phyloP scores from a whole-genome alignment of 75 land plant species.

The Pinus taeda region DNA sequence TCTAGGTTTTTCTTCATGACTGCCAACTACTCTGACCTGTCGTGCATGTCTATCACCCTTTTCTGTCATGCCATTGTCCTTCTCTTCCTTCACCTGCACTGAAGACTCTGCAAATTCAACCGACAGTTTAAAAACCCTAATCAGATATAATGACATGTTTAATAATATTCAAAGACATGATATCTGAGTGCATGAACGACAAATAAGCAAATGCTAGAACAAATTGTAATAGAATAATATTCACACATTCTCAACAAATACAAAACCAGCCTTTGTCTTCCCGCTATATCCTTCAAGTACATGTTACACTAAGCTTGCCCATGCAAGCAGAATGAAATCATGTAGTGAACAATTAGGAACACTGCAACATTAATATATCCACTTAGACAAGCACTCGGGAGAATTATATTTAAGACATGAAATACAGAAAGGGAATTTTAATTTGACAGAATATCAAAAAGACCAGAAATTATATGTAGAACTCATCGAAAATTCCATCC shows the following conservation, averaged over 20 bases:
- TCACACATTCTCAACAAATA: neutral
- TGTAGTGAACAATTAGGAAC: neutral
- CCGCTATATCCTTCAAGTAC: neutral
- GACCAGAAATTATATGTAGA: too few species aligned
- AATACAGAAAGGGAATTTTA: neutral
- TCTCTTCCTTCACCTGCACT: constrained; percentile 38
- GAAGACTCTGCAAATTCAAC: constrained; percentile 31
- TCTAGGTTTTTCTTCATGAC: constrained; percentile 21
- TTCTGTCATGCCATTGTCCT: neutral
- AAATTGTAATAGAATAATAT: neutral
- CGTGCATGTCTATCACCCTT: neutral
- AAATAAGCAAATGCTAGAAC: neutral
- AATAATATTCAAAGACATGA: too few species aligned
- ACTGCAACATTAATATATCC: neutral
- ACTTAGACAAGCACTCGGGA: neutral
- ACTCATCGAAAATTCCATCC: too few species aligned
- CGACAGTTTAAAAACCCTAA: neutral
- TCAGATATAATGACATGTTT: neutral
- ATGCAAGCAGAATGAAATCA: neutral
- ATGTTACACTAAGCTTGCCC: neutral
- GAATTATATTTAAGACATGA: neutral
- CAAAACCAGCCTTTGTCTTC: neutral
- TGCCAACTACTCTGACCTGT: neutral
- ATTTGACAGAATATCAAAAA: neutral
- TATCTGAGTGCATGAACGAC: neutral